Conservation (phyloP, 805 yeast species). For the Monosporozyma yasuniensis region DNA sequence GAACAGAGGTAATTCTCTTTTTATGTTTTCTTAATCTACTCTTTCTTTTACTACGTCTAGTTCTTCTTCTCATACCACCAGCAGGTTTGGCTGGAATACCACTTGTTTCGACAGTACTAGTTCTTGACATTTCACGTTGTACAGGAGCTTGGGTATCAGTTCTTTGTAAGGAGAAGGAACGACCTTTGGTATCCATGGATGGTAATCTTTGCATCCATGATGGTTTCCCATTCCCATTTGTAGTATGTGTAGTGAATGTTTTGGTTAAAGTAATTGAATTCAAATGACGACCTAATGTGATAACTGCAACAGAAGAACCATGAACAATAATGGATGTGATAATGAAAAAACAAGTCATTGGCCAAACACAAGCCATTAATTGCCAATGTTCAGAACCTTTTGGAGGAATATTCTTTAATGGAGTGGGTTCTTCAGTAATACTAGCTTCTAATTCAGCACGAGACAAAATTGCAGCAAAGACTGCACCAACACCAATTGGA, state of each 20-base stretch:
- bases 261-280: conserved; percentile 89
- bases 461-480: conserved; percentile 75
- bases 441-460: conserved; percentile 57
- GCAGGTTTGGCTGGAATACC: conserved; percentile 61
- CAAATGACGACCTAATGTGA: conserved; percentile 71
- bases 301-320: conserved; percentile 79
- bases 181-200: conserved; percentile 53
- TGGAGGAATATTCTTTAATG: conserved; percentile 42
- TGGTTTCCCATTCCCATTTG: conserved; percentile 45
- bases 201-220: conserved; percentile 85
- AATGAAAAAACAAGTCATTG: conserved; percentile 70
- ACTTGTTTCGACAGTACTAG: conserved; percentile 48
- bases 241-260: conserved; percentile 69
- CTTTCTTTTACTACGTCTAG: conserved; percentile 29
- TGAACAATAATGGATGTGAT: conserved; percentile 79
- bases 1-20: conserved; percentile 19
- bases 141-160: conserved; percentile 48
- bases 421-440: conserved; percentile 45
- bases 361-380: conserved; percentile 66
- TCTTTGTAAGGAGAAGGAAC: conserved; percentile 74
- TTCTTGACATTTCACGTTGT: conserved; percentile 14
- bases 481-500: conserved; percentile 92
- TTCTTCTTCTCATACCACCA: conserved; percentile 61
- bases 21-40: conserved; percentile 26
- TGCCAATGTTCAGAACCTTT: conserved; percentile 44